phyloP scores from a whole-genome alignment of 2,329 filamentous ascomycete genomes.

The Epichloe aotearoae region DNA sequence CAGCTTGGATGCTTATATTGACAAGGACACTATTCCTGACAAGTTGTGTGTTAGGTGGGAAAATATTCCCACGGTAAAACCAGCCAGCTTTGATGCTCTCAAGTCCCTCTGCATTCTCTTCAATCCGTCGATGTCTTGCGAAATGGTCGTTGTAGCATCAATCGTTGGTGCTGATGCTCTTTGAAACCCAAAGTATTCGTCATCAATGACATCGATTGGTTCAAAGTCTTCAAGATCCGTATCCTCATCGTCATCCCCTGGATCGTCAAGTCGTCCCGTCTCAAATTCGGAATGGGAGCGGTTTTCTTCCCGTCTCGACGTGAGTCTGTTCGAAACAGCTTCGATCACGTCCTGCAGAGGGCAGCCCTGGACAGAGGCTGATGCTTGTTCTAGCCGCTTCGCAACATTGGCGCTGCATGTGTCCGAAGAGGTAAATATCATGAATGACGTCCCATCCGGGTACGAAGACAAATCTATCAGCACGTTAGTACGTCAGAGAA shows the following conservation, averaged over 20 bases:
- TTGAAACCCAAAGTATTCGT: conserved; percentile 5
- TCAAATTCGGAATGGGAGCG: not conserved
- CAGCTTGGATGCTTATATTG: conserved; percentile 56
- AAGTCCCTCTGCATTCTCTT: conserved; percentile 23
- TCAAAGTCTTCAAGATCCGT: not conserved
- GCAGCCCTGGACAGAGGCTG: conserved; percentile 10
- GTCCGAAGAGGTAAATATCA: conserved; percentile 30
- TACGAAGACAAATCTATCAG: conserved; percentile 22
- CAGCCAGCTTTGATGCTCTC: conserved; percentile 43
- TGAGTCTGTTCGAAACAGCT: not conserved
- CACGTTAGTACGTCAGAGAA: not conserved
- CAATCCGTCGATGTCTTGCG: not conserved
- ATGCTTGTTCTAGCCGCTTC: conserved; percentile 28
- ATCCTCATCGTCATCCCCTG: not conserved
- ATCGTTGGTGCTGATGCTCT: not conserved
- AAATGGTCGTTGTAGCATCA: not conserved
- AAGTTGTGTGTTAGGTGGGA: conserved; percentile 31
- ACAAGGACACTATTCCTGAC: conserved; percentile 44
- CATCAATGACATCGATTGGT: not conserved
- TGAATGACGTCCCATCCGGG: conserved; percentile 24
- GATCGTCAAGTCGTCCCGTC: not conserved
- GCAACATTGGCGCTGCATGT: conserved; percentile 21
- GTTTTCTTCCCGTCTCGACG: not conserved
- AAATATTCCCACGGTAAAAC: conserved; percentile 56
- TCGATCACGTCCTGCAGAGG: conserved; percentile 5